Conservation (phyloP, 1,139 yeast species). For the Keqinozyma sinolaborantium region DNA sequence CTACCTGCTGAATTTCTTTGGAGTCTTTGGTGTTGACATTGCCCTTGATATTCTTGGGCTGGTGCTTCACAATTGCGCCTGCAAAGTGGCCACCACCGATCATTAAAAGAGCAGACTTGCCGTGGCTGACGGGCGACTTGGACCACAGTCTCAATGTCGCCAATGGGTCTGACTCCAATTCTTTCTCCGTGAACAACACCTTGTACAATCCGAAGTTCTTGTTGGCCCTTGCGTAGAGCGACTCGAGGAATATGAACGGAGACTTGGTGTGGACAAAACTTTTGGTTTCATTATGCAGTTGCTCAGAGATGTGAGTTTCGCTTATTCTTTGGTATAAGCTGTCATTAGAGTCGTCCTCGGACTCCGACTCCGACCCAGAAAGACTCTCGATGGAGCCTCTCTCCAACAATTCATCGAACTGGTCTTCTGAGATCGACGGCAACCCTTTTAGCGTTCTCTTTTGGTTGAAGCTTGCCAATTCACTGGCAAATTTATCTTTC, state of each 20-base stretch:
- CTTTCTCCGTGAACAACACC: conserved; percentile 46
- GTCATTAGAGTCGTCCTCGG: conserved; percentile 22
- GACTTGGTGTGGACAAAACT: conserved; percentile 63
- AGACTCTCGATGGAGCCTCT: conserved; percentile 52
- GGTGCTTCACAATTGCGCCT: conserved; percentile 85
- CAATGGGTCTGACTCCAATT: conserved; percentile 35
- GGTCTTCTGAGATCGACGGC: conserved; percentile 49
- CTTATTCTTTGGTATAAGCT: conserved; percentile 11
- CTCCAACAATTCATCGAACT: conserved; percentile 57
- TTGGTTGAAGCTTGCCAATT: conserved; percentile 58
- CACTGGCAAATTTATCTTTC: conserved; percentile 15
- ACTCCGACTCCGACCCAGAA: conserved; percentile 49
- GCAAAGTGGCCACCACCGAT: conserved; percentile 99
- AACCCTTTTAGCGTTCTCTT: conserved; percentile 49
- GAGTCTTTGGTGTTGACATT: conserved; percentile 41
- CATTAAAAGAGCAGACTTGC: conserved; percentile 78
- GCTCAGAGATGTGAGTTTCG: conserved; percentile 8
- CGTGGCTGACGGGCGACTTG: conserved; percentile 12
- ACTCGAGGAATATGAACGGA: conserved; percentile 56
- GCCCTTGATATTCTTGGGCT: conserved; percentile 54
- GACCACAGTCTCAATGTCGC: conserved; percentile 36
- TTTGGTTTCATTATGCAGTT: conserved; percentile 14
- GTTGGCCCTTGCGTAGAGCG: conserved; percentile 38
- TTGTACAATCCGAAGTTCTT: conserved; percentile 71
- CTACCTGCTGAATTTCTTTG: conserved; percentile 56